Conservation (phyloP, 2,329 filamentous ascomycete species). For the Colletotrichum lini region DNA sequence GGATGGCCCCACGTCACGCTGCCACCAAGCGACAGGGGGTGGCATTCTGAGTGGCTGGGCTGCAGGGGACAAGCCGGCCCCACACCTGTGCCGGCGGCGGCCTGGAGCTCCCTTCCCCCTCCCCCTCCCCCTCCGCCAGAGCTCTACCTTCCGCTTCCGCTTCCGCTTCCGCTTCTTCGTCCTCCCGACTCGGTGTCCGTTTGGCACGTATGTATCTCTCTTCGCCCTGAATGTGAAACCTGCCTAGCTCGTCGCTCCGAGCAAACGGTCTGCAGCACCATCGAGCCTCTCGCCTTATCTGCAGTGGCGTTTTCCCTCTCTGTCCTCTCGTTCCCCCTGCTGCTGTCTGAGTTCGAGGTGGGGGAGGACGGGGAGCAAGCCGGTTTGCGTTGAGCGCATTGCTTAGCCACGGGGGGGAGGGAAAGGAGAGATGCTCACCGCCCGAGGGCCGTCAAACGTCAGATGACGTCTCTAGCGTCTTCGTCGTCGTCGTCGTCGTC, state of each 20-base stretch:
- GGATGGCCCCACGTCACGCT: slow-evolving; percentile 6
- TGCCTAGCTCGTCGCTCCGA: not conserved
- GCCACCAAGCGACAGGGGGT: slow-evolving; percentile 26
- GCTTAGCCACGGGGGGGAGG: not conserved
- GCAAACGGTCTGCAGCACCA: not conserved
- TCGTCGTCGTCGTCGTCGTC: too few relatives aligned
- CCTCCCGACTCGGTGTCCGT: too few relatives aligned
- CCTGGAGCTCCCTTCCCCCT: not conserved
- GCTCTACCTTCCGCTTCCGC: not conserved
- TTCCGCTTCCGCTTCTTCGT: too few relatives aligned
- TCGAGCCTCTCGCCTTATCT: not conserved
- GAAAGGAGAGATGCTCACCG: slow-evolving; percentile 11
- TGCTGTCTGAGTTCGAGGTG: not conserved
- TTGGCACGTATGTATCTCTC: not conserved
- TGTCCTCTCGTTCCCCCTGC: not conserved
- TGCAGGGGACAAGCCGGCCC: slow-evolving; percentile 16
- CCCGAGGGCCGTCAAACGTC: not conserved
- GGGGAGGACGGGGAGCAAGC: not conserved
- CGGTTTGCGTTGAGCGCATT: not conserved
- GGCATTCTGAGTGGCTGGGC: slow-evolving; percentile 37
- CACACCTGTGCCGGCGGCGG: slow-evolving; percentile 6
- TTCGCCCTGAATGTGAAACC: slow-evolving; percentile 23
- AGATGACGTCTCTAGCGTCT: slow-evolving; percentile 14
- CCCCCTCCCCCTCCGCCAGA: not conserved
- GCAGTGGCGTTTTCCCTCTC: not conserved